A percentile compares a stretch with the other conserved stretches of the same genome.
Evolutionary conservation across 805 yeast genomes (phyloP).

Genomic region (Lachancea lanzarotensis): DNA sequence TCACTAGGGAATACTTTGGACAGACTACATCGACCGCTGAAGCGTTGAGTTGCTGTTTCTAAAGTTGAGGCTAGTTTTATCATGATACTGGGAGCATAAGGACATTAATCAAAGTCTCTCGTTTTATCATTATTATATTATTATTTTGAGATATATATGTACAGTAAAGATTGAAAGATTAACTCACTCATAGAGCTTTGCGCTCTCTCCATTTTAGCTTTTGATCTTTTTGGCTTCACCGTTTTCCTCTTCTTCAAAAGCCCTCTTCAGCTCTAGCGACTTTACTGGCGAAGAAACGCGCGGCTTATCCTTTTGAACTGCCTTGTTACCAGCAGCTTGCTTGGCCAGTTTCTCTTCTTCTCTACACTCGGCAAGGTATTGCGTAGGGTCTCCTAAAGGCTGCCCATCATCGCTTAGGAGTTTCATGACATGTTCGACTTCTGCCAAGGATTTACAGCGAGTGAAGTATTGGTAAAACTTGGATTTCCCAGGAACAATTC

Average conservation of each 20-base stretch:
- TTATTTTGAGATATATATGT: not conserved
- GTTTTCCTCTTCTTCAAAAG: not conserved
- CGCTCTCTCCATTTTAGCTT: too few species aligned
- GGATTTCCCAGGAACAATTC: slow-evolving; percentile 73
- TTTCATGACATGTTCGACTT: slow-evolving; percentile 31
- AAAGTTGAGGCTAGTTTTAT: too few species aligned
- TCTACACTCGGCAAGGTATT: slow-evolving; percentile 15
- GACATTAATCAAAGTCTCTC: not conserved
- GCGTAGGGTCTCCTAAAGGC: slow-evolving; percentile 17
- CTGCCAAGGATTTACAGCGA: slow-evolving; percentile 49
- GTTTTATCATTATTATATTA: not conserved
- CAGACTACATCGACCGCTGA: too few species aligned
- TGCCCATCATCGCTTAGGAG: slow-evolving; percentile 18
- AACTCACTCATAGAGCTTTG: not conserved
- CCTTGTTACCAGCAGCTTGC: slow-evolving; percentile 11
- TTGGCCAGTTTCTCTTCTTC: slow-evolving; percentile 14
- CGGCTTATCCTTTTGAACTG: slow-evolving; percentile 7
- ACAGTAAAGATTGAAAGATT: not conserved
- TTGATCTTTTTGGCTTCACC: slow-evolving; percentile 5
- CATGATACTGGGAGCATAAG: too few species aligned
- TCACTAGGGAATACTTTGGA: too few species aligned
- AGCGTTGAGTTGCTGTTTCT: too few species aligned
- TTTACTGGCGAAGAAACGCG: not conserved
- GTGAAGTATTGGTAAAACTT: slow-evolving; percentile 51
- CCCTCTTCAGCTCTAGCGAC: not conserved